These are phyloP conservation scores for Spathaspora girioi DNA, from an alignment of 805 yeast species.

Conservation along the genomic window DNA sequence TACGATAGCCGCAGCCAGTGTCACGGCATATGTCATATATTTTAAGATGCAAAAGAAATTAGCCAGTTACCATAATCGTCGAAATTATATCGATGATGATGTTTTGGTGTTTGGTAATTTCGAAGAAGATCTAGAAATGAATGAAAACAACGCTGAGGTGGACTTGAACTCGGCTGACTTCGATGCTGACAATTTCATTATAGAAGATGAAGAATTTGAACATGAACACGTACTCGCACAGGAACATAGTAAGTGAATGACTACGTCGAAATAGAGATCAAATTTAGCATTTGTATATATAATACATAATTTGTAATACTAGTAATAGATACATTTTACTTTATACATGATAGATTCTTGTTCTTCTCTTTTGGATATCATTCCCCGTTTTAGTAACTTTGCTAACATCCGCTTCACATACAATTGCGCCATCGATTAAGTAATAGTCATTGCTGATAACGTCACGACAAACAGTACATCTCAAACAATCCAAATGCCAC, in stretches of 20 bases:
- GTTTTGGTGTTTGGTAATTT: conserved; percentile 38
- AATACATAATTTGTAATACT: neutral
- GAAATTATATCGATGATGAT: conserved; percentile 16
- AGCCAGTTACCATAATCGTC: conserved; percentile 14
- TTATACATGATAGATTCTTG: conserved; percentile 22
- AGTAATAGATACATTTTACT: neutral
- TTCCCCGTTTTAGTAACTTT: conserved; percentile 22
- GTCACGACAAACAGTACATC: conserved; percentile 57
- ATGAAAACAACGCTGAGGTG: conserved; percentile 21
- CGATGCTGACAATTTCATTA: conserved; percentile 39
- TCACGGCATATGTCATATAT: conserved; percentile 69
- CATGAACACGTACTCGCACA: neutral
- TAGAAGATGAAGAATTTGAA: conserved; percentile 30
- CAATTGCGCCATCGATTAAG: conserved; percentile 43
- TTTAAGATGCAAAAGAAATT: conserved; percentile 43
- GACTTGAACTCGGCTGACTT: conserved; percentile 35
- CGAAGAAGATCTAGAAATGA: conserved; percentile 32
- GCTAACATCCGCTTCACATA: conserved; percentile 49
- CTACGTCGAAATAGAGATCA: neutral
- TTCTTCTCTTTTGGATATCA: conserved; percentile 43
- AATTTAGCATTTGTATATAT: neutral
- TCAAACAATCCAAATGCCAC: conserved; percentile 73
- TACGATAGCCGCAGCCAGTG: conserved; percentile 50
- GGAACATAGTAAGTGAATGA: neutral
- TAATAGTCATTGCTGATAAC: conserved; percentile 53